Conservation (phyloP, 257 asterid species). For the Petunia axillaris region DNA sequence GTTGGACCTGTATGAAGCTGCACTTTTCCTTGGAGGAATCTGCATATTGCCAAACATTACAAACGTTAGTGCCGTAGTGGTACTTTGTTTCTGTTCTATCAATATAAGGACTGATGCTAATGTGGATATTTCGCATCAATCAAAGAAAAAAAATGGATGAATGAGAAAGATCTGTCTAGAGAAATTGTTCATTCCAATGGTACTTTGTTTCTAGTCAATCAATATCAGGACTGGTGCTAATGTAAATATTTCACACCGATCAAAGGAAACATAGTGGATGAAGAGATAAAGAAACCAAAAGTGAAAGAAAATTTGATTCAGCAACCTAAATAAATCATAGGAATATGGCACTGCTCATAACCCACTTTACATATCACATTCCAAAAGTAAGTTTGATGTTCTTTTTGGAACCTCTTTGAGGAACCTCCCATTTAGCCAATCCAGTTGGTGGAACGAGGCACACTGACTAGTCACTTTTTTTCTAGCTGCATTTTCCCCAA, state of each 20-base stretch:
- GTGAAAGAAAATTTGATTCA: not conserved
- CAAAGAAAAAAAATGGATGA: not conserved
- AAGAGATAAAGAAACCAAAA: not conserved
- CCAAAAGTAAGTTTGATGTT: slow-evolving; percentile 9
- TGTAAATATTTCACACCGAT: not conserved
- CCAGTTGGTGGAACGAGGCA: too few relatives aligned
- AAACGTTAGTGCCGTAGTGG: slow-evolving; percentile 30
- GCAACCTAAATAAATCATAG: not conserved
- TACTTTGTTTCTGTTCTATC: not conserved
- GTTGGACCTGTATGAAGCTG: slow-evolving; percentile 92
- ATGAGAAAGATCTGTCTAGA: not conserved
- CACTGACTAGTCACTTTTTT: not conserved
- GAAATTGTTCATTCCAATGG: too few relatives aligned
- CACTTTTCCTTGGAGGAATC: slow-evolving; percentile 95
- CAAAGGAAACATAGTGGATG: not conserved
- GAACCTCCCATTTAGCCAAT: not conserved
- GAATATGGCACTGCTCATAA: not conserved
- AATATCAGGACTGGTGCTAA: not conserved
- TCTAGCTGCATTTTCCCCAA: not conserved
- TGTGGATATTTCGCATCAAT: not conserved
- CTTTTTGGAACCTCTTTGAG: not conserved
- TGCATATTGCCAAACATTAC: slow-evolving; percentile 40
- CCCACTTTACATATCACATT: not conserved
- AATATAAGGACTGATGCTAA: slow-evolving; percentile 17
- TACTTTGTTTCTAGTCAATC: not conserved